Percentiles rank a stretch among this genome's conserved stretches.
These are phyloP conservation scores for Cutaneotrichosporon spelunceum DNA, from an alignment of 1,284 basidiomycete genomes.

Conservation along the genomic window DNA sequence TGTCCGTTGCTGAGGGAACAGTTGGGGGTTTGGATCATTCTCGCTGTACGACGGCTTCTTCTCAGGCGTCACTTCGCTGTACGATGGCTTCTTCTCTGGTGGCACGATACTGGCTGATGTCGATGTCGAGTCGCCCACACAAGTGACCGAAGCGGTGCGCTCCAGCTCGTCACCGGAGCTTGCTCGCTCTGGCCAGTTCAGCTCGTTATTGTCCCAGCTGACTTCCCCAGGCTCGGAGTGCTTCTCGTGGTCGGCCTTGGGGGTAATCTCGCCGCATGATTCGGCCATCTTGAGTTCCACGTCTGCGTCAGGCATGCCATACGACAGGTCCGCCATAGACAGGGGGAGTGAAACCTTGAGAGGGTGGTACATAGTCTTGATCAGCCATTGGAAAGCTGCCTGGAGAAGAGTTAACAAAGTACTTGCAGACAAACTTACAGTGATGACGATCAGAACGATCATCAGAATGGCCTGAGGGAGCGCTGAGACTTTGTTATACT, in stretches of 20 bases:
- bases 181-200: background rate
- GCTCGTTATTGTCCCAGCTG: background rate
- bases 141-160: background rate
- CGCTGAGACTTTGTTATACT: conserved; percentile 58
- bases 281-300: conserved; percentile 12
- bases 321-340: conserved; percentile 69
- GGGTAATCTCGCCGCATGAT: conserved; percentile 4
- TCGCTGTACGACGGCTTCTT: conserved; percentile 27
- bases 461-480: conserved; percentile 73
- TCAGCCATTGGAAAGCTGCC: conserved; percentile 62
- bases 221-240: background rate
- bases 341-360: conserved; percentile 65
- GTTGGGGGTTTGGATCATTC: conserved; percentile 3
- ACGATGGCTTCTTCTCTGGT: conserved; percentile 19
- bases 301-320: conserved; percentile 49
- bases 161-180: background rate
- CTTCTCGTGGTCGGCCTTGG: conserved; percentile 7
- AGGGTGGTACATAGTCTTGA: conserved; percentile 62
- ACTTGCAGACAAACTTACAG: conserved; percentile 60
- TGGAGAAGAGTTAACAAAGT: background rate
- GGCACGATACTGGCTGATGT: no score
- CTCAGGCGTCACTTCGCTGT: conserved; percentile 5
- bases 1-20: background rate
- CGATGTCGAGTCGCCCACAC: background rate
- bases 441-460: conserved; percentile 75